Evolutionary conservation across 352 stramenopile genomes (phyloP).

Genomic region (Saprolegnia diclina): DNA sequence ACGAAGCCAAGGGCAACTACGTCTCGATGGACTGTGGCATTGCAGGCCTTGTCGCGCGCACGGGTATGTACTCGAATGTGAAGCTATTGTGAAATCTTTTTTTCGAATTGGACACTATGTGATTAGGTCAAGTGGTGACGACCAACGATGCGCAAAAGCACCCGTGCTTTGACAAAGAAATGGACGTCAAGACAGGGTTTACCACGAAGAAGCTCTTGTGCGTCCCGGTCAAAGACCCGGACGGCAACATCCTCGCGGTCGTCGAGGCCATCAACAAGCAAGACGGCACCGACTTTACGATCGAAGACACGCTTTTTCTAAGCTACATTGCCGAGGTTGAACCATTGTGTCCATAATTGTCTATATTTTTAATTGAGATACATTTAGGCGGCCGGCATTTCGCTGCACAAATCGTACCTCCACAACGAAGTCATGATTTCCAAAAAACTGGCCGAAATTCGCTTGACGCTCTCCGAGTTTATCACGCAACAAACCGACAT

Average conservation of each 20-base stretch:
- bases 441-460: constrained; percentile 64
- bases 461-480: constrained; percentile 52
- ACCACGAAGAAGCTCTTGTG: constrained; percentile 58
- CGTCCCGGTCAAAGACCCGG: constrained; percentile 50
- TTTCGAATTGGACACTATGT: not conserved
- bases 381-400: constrained; percentile 46
- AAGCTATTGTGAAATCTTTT: constrained; percentile 1
- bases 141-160: constrained; percentile 65
- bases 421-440: constrained; percentile 60
- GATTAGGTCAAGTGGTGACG: constrained; percentile 36
- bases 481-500: constrained; percentile 43
- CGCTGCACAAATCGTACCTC: constrained; percentile 61
- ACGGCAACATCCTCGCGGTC: constrained; percentile 53
- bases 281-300: constrained; percentile 59
- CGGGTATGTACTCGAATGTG: constrained; percentile 25
- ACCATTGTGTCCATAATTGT: not conserved
- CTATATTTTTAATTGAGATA: too few species aligned
- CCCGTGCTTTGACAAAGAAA: constrained; percentile 53
- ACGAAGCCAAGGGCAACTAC: constrained; percentile 61
- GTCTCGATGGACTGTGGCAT: constrained; percentile 64
- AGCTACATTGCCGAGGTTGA: constrained; percentile 54
- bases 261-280: constrained; percentile 68
- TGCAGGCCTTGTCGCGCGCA: constrained; percentile 56
- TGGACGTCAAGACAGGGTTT: constrained; percentile 62
- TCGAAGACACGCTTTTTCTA: constrained; percentile 61